Base-by-base conservation (phyloP, 2,329 filamentous ascomycete genomes). In the Penicillium sp. region DNA sequence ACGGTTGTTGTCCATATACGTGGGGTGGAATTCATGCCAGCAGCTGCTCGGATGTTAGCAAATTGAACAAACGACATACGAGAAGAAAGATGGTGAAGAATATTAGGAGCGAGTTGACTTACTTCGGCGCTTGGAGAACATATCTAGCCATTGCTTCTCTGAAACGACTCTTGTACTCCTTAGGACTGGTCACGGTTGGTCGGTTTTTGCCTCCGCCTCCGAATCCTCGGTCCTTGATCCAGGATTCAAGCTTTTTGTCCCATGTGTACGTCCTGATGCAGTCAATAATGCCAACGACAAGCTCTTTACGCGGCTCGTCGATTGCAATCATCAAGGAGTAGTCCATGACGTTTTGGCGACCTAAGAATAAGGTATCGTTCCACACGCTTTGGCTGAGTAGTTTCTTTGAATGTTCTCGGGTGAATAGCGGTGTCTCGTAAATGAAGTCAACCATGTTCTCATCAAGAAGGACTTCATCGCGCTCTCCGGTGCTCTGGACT, bases 401-500 rank as follows among this genome's bases (percentile, higher is more conserved):
- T 70, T 95, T 96, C 77, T 97, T 97, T 23, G 91, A 93, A 74
- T 99, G 93, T 71, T 99, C 94, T 47, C 95, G 86, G 9, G 93
- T 88, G 71, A 99, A 99, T 16, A 99, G 81, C 0, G 94, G 95
- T 1, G 90, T 95, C 70, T 99, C 94, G 66, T 96, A 99, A 61
- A 99, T 97, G 70, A 96, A 97, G 71, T 99, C 95, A 9, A 99
- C 94, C 82, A 99, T 94, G 74, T 99, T 99, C 69, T 99, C 95
- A 68, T 99, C 94, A 1, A 99, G 81, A 3, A 99, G 83, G 3
- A 99, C 94, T 73, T 99, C 94, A 64, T 97, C 94, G 62, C 93
- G 89, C 74, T 97, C 91, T 52, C 94, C 95, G 0, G 94, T 99
- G 26, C 88, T 91, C 68, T 97, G 88, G 47, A 97, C 96, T 71